Conservation (phyloP, 164 flowering plant genomes). For the Tetrastigma voinierianum region DNA sequence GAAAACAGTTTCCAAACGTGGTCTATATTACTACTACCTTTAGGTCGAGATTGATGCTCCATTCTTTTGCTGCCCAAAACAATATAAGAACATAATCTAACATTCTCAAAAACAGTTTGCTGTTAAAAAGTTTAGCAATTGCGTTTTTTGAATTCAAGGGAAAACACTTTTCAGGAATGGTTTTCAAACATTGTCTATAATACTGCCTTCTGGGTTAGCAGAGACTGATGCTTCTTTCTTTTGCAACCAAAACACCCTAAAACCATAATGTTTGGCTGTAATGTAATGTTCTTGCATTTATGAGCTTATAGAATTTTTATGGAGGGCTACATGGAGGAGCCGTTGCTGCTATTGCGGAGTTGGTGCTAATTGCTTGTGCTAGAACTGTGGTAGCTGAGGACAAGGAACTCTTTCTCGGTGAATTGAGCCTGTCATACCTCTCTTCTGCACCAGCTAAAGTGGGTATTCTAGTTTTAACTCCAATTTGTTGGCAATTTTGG, state of each 20-base stretch:
- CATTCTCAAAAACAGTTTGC: no score
- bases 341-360: conserved; percentile 46
- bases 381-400: conserved; percentile 57
- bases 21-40: no score
- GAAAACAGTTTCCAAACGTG: no score
- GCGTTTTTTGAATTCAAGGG: no score
- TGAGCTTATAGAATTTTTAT: conserved; percentile 37
- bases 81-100: no score
- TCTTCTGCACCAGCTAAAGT: conserved; percentile 52
- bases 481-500: neutral
- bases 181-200: no score
- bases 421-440: conserved; percentile 56
- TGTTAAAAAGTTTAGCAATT: no score
- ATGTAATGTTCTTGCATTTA: neutral
- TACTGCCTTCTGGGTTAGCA: no score
- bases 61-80: no score
- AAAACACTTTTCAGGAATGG: no score
- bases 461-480: conserved; percentile 12
- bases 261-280: neutral
- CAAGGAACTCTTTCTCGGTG: conserved; percentile 62
- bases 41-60: no score
- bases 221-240: neutral
- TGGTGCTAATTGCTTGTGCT: conserved; percentile 52
- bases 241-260: neutral
- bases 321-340: conserved; percentile 58